A percentile compares a stretch with the other conserved stretches of the same genome.
These are phyloP conservation scores for Elaeagnus macrophylla DNA, from an alignment of 306 rosid species.

Conservation along the genomic window DNA sequence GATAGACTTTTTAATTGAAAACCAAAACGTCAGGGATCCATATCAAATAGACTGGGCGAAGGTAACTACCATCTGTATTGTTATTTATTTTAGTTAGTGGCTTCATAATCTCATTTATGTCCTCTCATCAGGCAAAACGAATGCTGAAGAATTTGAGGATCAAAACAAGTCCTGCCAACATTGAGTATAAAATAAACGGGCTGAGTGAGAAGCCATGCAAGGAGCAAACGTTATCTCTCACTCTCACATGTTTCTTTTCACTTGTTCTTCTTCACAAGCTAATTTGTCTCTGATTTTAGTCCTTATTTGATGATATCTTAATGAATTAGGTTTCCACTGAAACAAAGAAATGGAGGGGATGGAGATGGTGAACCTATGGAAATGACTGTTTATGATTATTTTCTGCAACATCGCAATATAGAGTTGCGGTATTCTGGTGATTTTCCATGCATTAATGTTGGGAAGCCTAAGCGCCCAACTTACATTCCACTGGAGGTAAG, in stretches of 20 bases:
- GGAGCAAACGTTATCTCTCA: conserved; percentile 45
- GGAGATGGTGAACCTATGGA: conserved; percentile 36
- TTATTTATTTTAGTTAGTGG: not conserved
- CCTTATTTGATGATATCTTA: not conserved
- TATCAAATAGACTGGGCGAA: conserved; percentile 66
- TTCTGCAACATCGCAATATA: conserved; percentile 52
- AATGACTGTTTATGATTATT: conserved; percentile 78
- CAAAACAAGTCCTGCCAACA: conserved; percentile 52
- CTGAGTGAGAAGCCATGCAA: conserved; percentile 70
- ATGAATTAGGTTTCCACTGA: conserved; percentile 51
- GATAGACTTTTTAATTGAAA: conserved; percentile 67
- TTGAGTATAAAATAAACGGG: conserved; percentile 77
- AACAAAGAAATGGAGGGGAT: conserved; percentile 33
- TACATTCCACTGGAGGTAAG: conserved; percentile 79
- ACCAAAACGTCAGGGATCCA: conserved; percentile 72
- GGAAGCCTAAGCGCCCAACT: conserved; percentile 87
- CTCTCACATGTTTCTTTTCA: not conserved
- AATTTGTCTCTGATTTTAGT: not conserved
- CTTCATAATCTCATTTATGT: not conserved
- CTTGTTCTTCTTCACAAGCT: not conserved
- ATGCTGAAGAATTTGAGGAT: conserved; percentile 73
- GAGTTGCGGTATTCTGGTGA: conserved; percentile 55
- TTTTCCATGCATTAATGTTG: conserved; percentile 83
- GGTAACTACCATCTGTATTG: conserved; percentile 28
- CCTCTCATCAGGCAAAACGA: conserved; percentile 62